Evolutionary conservation across 176 grass and related monocot species (phyloP), one percentile per base, ranked within the genome.

Genomic region (Cenchrus purpureus): DNA sequence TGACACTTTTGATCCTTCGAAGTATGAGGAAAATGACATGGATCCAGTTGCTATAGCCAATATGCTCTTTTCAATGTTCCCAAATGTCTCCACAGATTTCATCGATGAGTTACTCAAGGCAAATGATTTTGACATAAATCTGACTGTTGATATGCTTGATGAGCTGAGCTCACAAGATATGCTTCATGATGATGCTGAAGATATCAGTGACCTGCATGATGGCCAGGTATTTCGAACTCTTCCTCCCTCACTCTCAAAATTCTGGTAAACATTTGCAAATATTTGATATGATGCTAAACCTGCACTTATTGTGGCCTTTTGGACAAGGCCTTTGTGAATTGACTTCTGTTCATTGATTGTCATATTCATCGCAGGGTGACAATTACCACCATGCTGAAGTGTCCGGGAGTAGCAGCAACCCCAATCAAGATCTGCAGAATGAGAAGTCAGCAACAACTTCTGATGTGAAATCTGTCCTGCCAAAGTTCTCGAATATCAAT

Each of bases 41-140:
- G 84, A 73, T 73, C 50, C 78, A 65, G n/a, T 80, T 66, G 48
- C 45, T 86, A 9, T 86, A 61, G 69, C 15, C 10, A 56, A 80
- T 15, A 74, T 50, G 71, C 20, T 86, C n/a, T 44, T 65, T 12
- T 73, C 16, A 4, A 66, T 74, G 68, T 86, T 86, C 77, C 85
- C 77, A 4, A 56, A 86, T 74, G 70, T 86, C 20, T 86, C 77
- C 71, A 29, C 77, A 40, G 85, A 80, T 15, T 86, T 86, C 59
- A 86, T 86, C 74, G 58, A 80, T 74, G 85, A 86, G 49, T 55
- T 80, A 14, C 58, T 86, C 58, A 73, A 66, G 58, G 68, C 77
- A 56, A 80, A 80, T 86, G 68, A 72, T 45, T 86, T 80, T 80
- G 85, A 74, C 85, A 66, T 80, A 54, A n/a, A 73, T 74, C n/a